A percentile compares a stretch with the other conserved stretches of the same genome.
These are phyloP conservation scores for Kodamaea fungicola DNA, from an alignment of 1,139 yeast species.

Conservation along the genomic window DNA sequence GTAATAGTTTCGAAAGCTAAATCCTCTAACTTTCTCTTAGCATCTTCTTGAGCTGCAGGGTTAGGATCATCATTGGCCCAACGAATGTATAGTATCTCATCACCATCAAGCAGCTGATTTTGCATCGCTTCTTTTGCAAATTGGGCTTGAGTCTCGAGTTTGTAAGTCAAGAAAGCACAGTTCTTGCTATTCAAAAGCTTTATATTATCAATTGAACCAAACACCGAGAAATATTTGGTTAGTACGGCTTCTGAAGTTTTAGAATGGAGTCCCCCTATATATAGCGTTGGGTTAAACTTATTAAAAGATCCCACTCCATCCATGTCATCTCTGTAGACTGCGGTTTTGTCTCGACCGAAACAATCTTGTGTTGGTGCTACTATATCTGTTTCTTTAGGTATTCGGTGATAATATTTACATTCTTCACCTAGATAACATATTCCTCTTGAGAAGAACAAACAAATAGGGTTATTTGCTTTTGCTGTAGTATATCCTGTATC, in stretches of 20 bases:
- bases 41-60: conserved; percentile 59
- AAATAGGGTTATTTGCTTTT: conserved; percentile 48
- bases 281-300: conserved; percentile 66
- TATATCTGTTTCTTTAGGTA: conserved; percentile 54
- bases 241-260: conserved; percentile 26
- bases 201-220: conserved; percentile 74
- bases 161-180: conserved; percentile 77
- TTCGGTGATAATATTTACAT: conserved; percentile 74
- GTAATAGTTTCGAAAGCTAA: conserved; percentile 33
- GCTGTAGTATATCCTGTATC: conserved; percentile 82
- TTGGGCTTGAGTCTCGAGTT: conserved; percentile 72
- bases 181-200: conserved; percentile 60
- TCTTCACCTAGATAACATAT: conserved; percentile 74
- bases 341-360: conserved; percentile 86
- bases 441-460: conserved; percentile 87
- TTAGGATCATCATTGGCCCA: conserved; percentile 94
- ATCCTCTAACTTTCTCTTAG: conserved; percentile 38
- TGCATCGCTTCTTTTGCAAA: conserved; percentile 95
- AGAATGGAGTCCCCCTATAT: conserved; percentile 63
- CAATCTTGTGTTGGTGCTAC: conserved; percentile 74
- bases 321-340: conserved; percentile 88
- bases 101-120: conserved; percentile 63
- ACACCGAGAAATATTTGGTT: conserved; percentile 58
- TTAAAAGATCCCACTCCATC: conserved; percentile 89
- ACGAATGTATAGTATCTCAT: conserved; percentile 65